phyloP scores from a whole-genome alignment of 2,329 filamentous ascomycete genomes.

The Mycogone perniciosa region DNA sequence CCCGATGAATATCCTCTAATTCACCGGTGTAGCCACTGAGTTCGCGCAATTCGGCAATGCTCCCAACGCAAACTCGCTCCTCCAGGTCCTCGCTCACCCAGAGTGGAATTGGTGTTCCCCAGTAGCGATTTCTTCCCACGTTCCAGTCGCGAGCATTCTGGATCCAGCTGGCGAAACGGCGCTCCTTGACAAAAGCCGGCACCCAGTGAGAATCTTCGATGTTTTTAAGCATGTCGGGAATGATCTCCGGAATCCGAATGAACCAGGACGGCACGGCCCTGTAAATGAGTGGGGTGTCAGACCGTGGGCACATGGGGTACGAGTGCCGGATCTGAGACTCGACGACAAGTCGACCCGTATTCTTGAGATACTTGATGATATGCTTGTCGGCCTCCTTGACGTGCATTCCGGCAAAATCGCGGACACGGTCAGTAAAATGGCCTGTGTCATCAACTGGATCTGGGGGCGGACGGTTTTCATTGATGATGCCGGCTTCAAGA shows the following conservation, averaged over 20 bases:
- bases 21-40: slow-evolving; percentile 82
- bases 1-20: slow-evolving; percentile 79
- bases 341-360: slow-evolving; percentile 67
- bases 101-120: slow-evolving; percentile 87
- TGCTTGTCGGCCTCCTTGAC: slow-evolving; percentile 90
- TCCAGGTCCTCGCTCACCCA: slow-evolving; percentile 89
- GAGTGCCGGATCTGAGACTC: slow-evolving; percentile 87
- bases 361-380: slow-evolving; percentile 85
- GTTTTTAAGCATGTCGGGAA: slow-evolving; percentile 84
- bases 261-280: slow-evolving; percentile 93
- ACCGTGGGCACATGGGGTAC: slow-evolving; percentile 89
- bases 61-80: slow-evolving; percentile 81
- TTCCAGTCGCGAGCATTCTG: slow-evolving; percentile 91
- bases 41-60: slow-evolving; percentile 74
- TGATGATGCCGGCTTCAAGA: slow-evolving; percentile 69
- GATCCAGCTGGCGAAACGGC: slow-evolving; percentile 88
- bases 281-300: slow-evolving; percentile 92
- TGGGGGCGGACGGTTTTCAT: slow-evolving; percentile 69
- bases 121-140: slow-evolving; percentile 87
- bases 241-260: slow-evolving; percentile 75
- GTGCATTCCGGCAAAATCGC: slow-evolving; percentile 78
- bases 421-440: slow-evolving; percentile 68
- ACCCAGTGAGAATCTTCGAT: slow-evolving; percentile 91
- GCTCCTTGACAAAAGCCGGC: slow-evolving; percentile 83
- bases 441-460: slow-evolving; percentile 86